Base-by-base conservation (phyloP, 768 basidiomycete species). In the Dioszegia crocea region DNA sequence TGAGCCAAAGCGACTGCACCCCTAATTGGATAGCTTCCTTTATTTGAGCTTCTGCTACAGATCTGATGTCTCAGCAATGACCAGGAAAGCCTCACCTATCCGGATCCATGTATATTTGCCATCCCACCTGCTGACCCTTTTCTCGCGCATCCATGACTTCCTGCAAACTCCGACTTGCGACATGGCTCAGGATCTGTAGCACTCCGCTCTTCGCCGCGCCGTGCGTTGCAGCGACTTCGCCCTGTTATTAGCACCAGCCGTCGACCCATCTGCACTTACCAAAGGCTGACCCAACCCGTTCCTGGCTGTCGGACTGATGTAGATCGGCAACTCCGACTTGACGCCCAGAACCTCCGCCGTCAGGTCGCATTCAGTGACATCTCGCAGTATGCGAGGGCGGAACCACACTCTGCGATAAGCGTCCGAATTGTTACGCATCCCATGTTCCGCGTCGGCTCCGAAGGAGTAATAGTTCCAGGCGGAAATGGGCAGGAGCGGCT, bases 391-490 rank as follows among this genome's bases (percentile, higher is more conserved):
- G 24, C 90, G 84, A 4, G 91, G 84, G 47, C 84, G 81, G 76
- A 93, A 91, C 78, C 89, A 91, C 73, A 90, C 86, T 26, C 88
- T 83, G 29, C 81, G 79, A 74, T 87, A 91, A 17, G 88, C 87
- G 40, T 83, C 81, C n/a, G 82, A 79, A 62, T 91, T 92, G 74
- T 91, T 87, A 10, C 54, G 41, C 67, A 90, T 91, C 74, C 89
- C 81, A 57, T 85, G 84, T 64, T 87, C 85, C 66, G 90, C 89
- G 66, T 94, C 91, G 1, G 88, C 80, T 6, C 88, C 87, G 30
- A 89, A 89, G 2, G 84, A 83, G 77, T 90, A 91, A 76, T 91
- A 91, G 1, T 89, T 84, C 64, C 84, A 79, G 0, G 89, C 89
- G 62, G 84, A 88, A 67, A 51, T 46, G 6, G 47, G 48, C 4